Conservation (phyloP, 331 rosid species). For the Cydonia oblonga region DNA sequence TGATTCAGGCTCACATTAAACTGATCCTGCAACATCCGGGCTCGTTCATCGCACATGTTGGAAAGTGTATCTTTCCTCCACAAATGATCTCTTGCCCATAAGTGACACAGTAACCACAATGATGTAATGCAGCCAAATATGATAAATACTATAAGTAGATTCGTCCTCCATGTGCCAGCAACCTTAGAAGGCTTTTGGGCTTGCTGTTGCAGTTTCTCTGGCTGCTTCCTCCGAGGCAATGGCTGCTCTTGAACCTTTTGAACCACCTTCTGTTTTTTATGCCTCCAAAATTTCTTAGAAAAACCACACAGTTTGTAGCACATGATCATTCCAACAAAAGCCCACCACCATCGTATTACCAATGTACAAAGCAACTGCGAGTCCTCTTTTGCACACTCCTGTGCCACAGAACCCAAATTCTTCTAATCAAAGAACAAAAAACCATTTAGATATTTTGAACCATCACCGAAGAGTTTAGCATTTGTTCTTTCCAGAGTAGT, state of each 20-base stretch:
- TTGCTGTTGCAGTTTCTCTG: constrained; percentile 24
- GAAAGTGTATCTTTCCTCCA: constrained; percentile 73
- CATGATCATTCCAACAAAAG: constrained; percentile 39
- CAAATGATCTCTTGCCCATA: constrained; percentile 29
- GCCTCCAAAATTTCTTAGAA: constrained; percentile 29
- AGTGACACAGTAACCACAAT: constrained; percentile 54
- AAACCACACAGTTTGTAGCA: constrained; percentile 33
- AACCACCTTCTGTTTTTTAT: constrained; percentile 27
- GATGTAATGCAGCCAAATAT: constrained; percentile 43
- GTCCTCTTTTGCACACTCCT: constrained; percentile 18
- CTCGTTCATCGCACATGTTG: constrained; percentile 96
- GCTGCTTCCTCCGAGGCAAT: constrained; percentile 14
- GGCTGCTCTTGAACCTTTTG: constrained; percentile 7
- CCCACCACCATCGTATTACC: constrained; percentile 39
- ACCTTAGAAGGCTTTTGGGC: constrained; percentile 33
- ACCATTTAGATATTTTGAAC: background rate
- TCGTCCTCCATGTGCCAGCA: constrained; percentile 72
- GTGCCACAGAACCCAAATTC: constrained; percentile 21
- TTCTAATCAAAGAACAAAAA: constrained; percentile 26
- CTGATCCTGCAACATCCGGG: constrained; percentile 95
- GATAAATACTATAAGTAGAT: constrained; percentile 37
- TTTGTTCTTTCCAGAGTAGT: background rate
- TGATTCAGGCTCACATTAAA: constrained; percentile 93
- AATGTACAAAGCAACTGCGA: constrained; percentile 19
- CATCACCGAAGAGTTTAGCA: background rate